Evolutionary conservation across 352 stramenopile genomes (phyloP), one percentile per base, ranked within the genome.

Genomic region (Aphanomyces stellatus): DNA sequence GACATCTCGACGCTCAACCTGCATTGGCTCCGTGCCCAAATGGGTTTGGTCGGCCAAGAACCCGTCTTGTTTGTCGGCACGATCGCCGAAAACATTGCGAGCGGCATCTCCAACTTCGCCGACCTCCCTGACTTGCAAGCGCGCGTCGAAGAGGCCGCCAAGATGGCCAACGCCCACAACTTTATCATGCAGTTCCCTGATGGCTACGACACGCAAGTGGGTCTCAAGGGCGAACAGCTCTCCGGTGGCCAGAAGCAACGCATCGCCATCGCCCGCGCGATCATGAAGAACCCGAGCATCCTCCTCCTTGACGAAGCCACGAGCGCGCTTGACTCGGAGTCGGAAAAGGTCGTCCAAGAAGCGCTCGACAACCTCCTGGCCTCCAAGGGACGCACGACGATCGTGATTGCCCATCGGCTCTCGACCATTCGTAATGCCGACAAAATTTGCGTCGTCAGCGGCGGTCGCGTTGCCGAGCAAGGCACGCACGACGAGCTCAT

Each of bases 261-360:
- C 28, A 76, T 81, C 10, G 69, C 71, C 1, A 76, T 81, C 35
- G 75, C 75, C 3, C 70, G 75, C 6, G 75, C 69, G 7, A 76
- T 77, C 28, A 48, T 79, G 28, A 80, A 80, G 51, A 73, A 80
- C 34, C 74, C 74, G 1, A 43, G 42, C 3, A 77, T 80, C 37
- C 51, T 81, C 35, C n/a, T 83, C 1, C 59, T 83, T 13, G 74
- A 80, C 37, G 77, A 46, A 46, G 37, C 37, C 37, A 46, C 37
- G 2, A 46, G 37, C 37, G 37, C 37, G n/a, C 37, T 46, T 19
- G 37, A 46, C 37, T 46, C 37, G 13, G 37, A 90, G 71, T 88
- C 74, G 53, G 88, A 96, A 65, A 81, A 86, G 69, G 74, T 92
- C 51, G 88, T 96, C 34, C 88, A 96, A 72, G 72, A 88, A 48